Evolutionary conservation across 306 rosid genomes (phyloP), one percentile per base, ranked within the genome.

Genomic region (Potentilla sterilis): DNA sequence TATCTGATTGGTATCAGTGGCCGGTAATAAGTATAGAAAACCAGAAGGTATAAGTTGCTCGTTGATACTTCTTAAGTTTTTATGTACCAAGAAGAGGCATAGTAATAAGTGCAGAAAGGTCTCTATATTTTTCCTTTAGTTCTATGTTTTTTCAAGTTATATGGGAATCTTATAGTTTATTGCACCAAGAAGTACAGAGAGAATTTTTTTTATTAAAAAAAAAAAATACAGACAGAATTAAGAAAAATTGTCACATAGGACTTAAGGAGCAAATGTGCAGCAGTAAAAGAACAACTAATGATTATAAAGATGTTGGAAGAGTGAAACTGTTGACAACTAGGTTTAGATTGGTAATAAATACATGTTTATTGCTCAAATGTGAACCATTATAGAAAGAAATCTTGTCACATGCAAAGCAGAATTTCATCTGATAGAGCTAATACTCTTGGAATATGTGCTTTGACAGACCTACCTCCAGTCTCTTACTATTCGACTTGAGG

Each of bases 391-490:
- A 14, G 35, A 15, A 34, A 62, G 42, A 47, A 69, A 46, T 43
- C 13, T 12, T 52, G 37, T 13, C 21, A 40, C 9, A 7, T 54
- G 48, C 73, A 48, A 57, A 55, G 70, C 74, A 73, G 46, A 73
- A 80, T 68, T 24, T 71, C 67, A 19, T 62, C 13, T 40, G 42
- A 24, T 70, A 52, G 32, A 63, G 62, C 78, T 67, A 57, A 67
- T 84, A 49, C 69, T 77, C 73, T 83, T 55, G 73, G 28, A 73
- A 38, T 77, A 70, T 77, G 76, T 80, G 46, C 82, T 73, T 57
- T 82, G 75, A 77, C 97, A 95, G 97, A 92, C 99, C 49, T 95
- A 95, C 83, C 99, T 95, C 79, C 99, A 95, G 74, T 95, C 99
- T 69, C 97, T 95, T 72, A 95, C 99, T 35, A 91, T 90, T 74